Evolutionary conservation across 2,329 filamentous ascomycete genomes (phyloP), one percentile per base, ranked within the genome.

Genomic region (Apiospora hydei): DNA sequence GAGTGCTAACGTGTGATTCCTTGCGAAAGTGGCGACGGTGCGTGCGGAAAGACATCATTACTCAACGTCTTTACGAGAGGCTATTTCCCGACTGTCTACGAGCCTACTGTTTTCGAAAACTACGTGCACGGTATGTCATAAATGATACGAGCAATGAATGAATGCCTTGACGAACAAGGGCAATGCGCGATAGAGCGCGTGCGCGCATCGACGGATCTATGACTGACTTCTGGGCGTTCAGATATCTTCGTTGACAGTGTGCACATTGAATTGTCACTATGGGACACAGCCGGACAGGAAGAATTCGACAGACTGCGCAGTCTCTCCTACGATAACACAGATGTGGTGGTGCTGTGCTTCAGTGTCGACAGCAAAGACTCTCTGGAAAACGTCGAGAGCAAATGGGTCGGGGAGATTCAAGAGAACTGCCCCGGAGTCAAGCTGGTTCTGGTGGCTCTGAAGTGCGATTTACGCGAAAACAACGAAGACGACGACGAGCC

Each of bases 261-360:
- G 70, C 96, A 98, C 84, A 97, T 99, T 82, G 96, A 99, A 83
- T 88, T 99, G 71, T 98, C 96, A 72, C 89, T 99, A 73, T 99
- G 96, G 96, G 96, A 99, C 83, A 99, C 96, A 0, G 96, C 96
- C 51, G 96, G 96, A 38, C 96, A 99, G 85, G 96, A 99, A 87
- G 96, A 99, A 89, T 99, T 98, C 85, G 96, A 99, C 84, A 92
- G 96, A 70, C 86, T 99, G 83, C 93, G 96, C 80, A 97, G 95
- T 75, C 90, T 99, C 71, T 98, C 95, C 69, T 99, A 99, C 84
- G 96, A 92, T 76, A 96, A 99, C 81, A 99, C 96, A 70, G 96
- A 99, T 81, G 91, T 97, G 64, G 98, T 99, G 79, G 98, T 99
- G 93, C 93, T 99, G 77, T 99, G 96, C 87, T 99, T 98, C 85